These are phyloP conservation scores for Phlyctochytrium arcticum DNA, from an alignment of 192 early-diverging fungal species.

Conservation along the genomic window DNA sequence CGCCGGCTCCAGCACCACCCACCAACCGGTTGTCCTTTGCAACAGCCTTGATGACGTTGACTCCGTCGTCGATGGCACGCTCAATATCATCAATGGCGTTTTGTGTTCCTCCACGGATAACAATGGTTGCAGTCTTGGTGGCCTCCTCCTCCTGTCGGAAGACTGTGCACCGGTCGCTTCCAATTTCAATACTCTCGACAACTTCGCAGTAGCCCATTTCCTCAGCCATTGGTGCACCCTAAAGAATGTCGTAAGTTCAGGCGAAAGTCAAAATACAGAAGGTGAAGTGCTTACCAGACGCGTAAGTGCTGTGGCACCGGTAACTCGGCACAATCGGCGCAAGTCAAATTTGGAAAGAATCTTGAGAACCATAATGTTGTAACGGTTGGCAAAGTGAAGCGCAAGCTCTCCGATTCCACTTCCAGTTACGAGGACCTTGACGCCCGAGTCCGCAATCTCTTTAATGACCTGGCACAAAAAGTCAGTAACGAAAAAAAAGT, in stretches of 20 bases:
- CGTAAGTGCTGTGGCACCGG: slow-evolving; percentile 87
- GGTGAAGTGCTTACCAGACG: slow-evolving; percentile 51
- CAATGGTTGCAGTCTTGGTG: slow-evolving; percentile 89
- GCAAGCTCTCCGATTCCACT: slow-evolving; percentile 88
- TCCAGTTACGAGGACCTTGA: slow-evolving; percentile 90
- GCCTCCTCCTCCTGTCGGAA: slow-evolving; percentile 90
- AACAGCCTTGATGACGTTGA: slow-evolving; percentile 93
- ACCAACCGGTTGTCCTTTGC: slow-evolving; percentile 80
- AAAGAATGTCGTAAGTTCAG: not conserved
- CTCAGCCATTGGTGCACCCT: slow-evolving; percentile 86
- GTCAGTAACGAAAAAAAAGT: not conserved
- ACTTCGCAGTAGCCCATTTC: slow-evolving; percentile 98
- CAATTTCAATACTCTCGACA: slow-evolving; percentile 95
- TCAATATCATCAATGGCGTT: slow-evolving; percentile 97
- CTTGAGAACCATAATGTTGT: slow-evolving; percentile 83
- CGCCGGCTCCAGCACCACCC: slow-evolving; percentile 88
- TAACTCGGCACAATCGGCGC: slow-evolving; percentile 87
- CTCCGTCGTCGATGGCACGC: slow-evolving; percentile 95
- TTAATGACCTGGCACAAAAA: slow-evolving; percentile 53
- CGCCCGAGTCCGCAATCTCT: slow-evolving; percentile 86
- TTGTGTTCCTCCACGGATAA: slow-evolving; percentile 91
- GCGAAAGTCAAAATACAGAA: not conserved
- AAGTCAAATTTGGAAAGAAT: slow-evolving; percentile 96
- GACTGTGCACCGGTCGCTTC: slow-evolving; percentile 95
- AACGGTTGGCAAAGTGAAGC: slow-evolving; percentile 91